Percentiles rank a stretch among this genome's conserved stretches.
These are phyloP conservation scores for Acacia pycnantha DNA, from an alignment of 331 rosid species.

Conservation along the genomic window DNA sequence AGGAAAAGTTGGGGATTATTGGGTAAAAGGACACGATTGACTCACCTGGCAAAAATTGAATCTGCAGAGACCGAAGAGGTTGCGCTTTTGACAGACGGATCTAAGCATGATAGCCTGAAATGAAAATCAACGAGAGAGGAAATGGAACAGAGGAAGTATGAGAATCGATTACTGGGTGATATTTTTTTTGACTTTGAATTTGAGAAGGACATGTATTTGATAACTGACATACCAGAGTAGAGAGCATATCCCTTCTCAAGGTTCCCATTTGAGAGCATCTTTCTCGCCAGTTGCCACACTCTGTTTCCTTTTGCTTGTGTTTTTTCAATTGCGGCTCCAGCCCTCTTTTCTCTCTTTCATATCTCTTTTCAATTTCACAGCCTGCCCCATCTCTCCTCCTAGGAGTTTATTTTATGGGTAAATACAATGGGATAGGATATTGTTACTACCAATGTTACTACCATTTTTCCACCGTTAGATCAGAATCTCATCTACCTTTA, in stretches of 20 bases:
- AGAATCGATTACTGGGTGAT: neutral
- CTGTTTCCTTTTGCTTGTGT: neutral
- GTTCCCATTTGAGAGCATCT: slow-evolving; percentile 43
- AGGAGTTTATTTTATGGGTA: no score
- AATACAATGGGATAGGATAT: no score
- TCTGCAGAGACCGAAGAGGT: slow-evolving; percentile 9
- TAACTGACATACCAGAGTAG: neutral
- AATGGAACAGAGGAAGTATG: neutral
- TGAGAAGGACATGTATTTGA: neutral
- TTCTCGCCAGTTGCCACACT: neutral
- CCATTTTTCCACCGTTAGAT: no score
- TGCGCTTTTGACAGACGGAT: slow-evolving; percentile 9
- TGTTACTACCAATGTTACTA: no score
- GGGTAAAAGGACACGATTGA: neutral
- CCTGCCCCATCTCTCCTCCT: neutral
- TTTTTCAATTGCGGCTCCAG: neutral
- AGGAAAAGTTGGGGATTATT: neutral
- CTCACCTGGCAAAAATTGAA: slow-evolving; percentile 40
- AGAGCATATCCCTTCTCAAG: slow-evolving; percentile 40
- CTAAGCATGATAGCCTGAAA: slow-evolving; percentile 4
- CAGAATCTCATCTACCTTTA: no score
- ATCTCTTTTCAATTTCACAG: neutral
- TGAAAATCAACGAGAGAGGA: neutral
- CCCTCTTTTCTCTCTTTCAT: neutral
- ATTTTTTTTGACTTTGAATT: slow-evolving; percentile 5